phyloP scores from a whole-genome alignment of 331 rosid species.

The Malus hybrid region DNA sequence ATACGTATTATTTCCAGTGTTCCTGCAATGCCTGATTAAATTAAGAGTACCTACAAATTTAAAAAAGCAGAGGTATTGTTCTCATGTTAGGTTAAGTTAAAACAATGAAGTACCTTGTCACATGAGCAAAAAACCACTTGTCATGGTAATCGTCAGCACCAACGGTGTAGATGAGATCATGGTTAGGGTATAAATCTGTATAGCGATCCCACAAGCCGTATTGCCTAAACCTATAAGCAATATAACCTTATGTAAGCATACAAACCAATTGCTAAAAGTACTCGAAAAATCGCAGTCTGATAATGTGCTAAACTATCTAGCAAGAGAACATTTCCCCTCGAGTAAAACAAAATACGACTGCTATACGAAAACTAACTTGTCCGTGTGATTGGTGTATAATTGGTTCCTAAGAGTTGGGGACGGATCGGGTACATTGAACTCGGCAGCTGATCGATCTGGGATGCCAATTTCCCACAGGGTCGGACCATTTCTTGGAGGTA shows the following conservation, averaged over 20 bases:
- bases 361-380: constrained; percentile 19
- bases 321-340: not conserved
- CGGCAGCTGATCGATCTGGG: constrained; percentile 74
- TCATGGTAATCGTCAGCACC: constrained; percentile 18
- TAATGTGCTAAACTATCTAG: not conserved
- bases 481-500: constrained; percentile 77
- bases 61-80: not conserved
- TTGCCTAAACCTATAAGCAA: constrained; percentile 46
- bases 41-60: not conserved
- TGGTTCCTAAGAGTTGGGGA: constrained; percentile 33
- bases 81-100: not conserved
- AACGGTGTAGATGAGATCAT: constrained; percentile 43
- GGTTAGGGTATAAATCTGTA: constrained; percentile 31
- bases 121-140: constrained; percentile 72
- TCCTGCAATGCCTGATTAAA: constrained; percentile 21
- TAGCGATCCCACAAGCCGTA: constrained; percentile 75
- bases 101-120: constrained; percentile 32
- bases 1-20: not conserved
- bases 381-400: constrained; percentile 20
- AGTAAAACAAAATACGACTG: not conserved
- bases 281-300: not conserved
- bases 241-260: not conserved
- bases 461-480: constrained; percentile 84
- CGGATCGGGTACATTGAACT: constrained; percentile 51
- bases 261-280: not conserved